Evolutionary conservation across 352 stramenopile species (phyloP), one percentile per base, ranked within the genome.

Genomic region (Bremia lactucae): DNA sequence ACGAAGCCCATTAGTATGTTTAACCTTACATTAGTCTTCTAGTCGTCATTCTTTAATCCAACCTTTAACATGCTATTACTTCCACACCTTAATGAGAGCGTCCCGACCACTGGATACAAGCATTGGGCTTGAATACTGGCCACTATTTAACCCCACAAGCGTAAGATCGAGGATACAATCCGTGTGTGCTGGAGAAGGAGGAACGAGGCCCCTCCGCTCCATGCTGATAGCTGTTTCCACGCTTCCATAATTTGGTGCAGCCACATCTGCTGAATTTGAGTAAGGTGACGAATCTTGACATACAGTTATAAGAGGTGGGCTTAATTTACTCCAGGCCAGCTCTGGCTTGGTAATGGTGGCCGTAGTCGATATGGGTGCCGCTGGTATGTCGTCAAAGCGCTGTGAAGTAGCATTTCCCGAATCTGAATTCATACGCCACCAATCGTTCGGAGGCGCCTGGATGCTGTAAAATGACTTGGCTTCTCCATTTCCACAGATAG

Each of bases 161-260:
- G 96, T 96, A 35, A 98, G 58, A 52, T 98, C 95, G 28, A 96
- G 64, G 45, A 98, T 96, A 35, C 89, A 95, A 65, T 98, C 95
- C 33, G 82, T 80, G 60, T 98, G 90, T 13, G 75, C 69, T 8
- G 86, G 80, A 18, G 90, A 93, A 29, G 87, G 75, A 23, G 76
- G 68, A 13, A 88, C 74, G 22, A 95, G 67, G 3, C 94, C 91
- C 59, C 92, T 78, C 14, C 83, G 62, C 54, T 95, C 79, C 52
- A 89, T 83, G n/a, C 86, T 72, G 65, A 79, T 63, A 35, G 85
- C 53, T 37, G 72, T 72, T 51, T 88, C 66, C 56, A 85, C 56
- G 46, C 64, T 60, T 58, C 75, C 62, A n/a, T 57, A 58, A 21
- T 65, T 64, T 10, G 71, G 68, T 6, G 72, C 60, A 15, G 64